phyloP scores from a whole-genome alignment of 2,329 filamentous ascomycete species.

The Stagonosporopsis cucurbitacearum region DNA sequence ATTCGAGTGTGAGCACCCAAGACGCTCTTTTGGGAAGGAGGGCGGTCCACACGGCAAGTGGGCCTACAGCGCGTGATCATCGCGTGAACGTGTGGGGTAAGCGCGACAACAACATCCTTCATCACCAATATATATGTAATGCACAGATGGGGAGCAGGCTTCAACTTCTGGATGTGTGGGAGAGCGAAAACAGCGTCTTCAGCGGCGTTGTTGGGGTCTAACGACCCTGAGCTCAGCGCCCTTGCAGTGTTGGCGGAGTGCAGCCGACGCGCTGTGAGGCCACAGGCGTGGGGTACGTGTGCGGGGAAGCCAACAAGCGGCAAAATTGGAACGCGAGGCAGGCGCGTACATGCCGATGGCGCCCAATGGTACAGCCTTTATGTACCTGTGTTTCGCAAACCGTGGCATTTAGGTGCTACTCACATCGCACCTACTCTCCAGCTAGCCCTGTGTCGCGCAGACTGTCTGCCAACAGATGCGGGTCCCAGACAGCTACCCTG shows the following conservation, averaged over 20 bases:
- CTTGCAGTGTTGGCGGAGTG: constrained; percentile 9
- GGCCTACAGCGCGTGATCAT: constrained; percentile 17
- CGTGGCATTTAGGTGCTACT: constrained; percentile 23
- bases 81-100: constrained; percentile 18
- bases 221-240: constrained; percentile 11
- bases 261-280: background rate
- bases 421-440: constrained; percentile 20
- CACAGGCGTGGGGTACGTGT: constrained; percentile 24
- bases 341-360: constrained; percentile 19
- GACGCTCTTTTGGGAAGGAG: constrained; percentile 11
- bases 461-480: constrained; percentile 42
- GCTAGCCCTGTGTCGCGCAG: constrained; percentile 16
- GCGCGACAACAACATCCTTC: background rate
- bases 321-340: constrained; percentile 26
- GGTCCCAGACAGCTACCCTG: constrained; percentile 31
- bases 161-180: too few species aligned
- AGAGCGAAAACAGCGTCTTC: too few species aligned
- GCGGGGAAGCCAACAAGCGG: constrained; percentile 37
- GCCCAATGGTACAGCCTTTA: constrained; percentile 32
- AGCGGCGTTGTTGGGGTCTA: background rate
- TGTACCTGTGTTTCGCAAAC: constrained; percentile 31
- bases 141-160: too few species aligned
- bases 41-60: constrained; percentile 7
- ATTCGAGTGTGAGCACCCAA: background rate
- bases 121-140: too few species aligned